phyloP scores from a whole-genome alignment of 2,329 filamentous ascomycete genomes.

The Leptographium wingfieldii region DNA sequence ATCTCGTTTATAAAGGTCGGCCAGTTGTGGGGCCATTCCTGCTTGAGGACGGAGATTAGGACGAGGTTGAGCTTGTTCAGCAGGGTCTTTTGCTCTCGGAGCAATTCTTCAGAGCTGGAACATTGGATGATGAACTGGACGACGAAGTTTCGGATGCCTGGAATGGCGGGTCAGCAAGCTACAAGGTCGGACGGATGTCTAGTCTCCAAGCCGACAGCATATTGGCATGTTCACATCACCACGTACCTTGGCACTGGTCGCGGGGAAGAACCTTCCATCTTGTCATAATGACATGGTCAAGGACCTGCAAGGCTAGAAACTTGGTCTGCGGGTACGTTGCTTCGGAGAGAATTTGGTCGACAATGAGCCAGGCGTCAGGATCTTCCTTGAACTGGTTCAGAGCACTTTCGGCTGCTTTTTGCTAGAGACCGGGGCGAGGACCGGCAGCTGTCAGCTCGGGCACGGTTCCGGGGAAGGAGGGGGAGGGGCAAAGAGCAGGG shows the following conservation, averaged over 20 bases:
- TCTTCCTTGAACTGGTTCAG: constrained; percentile 99
- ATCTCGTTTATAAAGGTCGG: constrained; percentile 99
- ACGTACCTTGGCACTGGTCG: constrained; percentile 81
- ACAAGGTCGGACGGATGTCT: constrained; percentile 11
- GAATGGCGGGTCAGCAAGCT: not conserved
- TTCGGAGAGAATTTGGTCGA: constrained; percentile 91
- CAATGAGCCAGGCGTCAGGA: constrained; percentile 92
- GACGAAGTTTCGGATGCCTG: constrained; percentile 97
- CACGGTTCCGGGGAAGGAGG: constrained; percentile 1
- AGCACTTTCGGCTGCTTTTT: constrained; percentile 89
- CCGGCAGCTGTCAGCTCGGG: constrained; percentile 26
- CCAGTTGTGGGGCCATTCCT: constrained; percentile 99
- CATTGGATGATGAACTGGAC: constrained; percentile 96
- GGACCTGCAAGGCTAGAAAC: constrained; percentile 89
- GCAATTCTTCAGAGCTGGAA: constrained; percentile 77
- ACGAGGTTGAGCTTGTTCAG: constrained; percentile 98
- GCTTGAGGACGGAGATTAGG: constrained; percentile 92
- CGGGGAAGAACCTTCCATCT: constrained; percentile 96
- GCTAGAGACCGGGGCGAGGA: constrained; percentile 39
- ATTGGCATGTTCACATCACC: not conserved
- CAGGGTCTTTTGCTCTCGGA: constrained; percentile 74
- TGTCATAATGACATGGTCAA: constrained; percentile 97
- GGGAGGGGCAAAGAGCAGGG: not conserved
- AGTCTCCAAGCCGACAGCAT: not conserved
- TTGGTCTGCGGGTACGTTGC: constrained; percentile 93